These are phyloP conservation scores for Madurella fahalii DNA, from an alignment of 2,329 filamentous ascomycete species.

Conservation along the genomic window DNA sequence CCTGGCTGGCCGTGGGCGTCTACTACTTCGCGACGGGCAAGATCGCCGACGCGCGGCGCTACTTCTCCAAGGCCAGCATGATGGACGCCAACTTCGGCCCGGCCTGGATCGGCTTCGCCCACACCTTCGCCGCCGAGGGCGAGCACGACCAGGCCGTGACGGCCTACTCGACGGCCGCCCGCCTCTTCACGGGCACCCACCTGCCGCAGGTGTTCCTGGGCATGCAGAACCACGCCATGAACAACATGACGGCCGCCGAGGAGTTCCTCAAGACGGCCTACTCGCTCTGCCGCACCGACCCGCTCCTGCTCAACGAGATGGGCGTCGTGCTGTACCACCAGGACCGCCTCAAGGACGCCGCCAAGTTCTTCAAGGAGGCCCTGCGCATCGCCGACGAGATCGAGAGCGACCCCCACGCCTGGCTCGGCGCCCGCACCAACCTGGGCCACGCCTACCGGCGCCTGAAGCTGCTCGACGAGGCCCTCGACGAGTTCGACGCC, in stretches of 20 bases:
- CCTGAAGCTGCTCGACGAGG: conserved; percentile 62
- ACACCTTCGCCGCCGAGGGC: conserved; percentile 95
- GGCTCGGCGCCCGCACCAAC: conserved; percentile 81
- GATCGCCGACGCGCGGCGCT: conserved; percentile 88
- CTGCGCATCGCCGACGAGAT: conserved; percentile 75
- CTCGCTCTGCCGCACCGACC: conserved; percentile 76
- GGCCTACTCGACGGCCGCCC: conserved; percentile 90
- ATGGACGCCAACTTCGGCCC: conserved; percentile 97
- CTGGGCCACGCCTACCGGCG: conserved; percentile 83
- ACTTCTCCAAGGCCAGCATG: conserved; percentile 95
- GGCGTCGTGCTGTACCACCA: conserved; percentile 96
- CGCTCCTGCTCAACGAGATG: conserved; percentile 89
- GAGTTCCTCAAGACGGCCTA: conserved; percentile 93
- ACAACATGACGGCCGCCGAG: conserved; percentile 88
- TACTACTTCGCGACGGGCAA: conserved; percentile 90
- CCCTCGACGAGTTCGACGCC: conserved; percentile 78
- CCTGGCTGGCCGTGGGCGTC: conserved; percentile 90
- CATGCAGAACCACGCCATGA: conserved; percentile 96
- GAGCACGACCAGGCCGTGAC: conserved; percentile 98
- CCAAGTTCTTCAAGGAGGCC: conserved; percentile 72
- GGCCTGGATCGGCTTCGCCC: conserved; percentile 97
- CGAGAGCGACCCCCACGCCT: conserved; percentile 75
- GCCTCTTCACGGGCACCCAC: conserved; percentile 94
- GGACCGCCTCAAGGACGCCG: conserved; percentile 69
- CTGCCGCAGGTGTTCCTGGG: conserved; percentile 92